Evolutionary conservation across 768 basidiomycete species (phyloP), one percentile per base, ranked within the genome.

Genomic region (Wakefieldia striispora): DNA sequence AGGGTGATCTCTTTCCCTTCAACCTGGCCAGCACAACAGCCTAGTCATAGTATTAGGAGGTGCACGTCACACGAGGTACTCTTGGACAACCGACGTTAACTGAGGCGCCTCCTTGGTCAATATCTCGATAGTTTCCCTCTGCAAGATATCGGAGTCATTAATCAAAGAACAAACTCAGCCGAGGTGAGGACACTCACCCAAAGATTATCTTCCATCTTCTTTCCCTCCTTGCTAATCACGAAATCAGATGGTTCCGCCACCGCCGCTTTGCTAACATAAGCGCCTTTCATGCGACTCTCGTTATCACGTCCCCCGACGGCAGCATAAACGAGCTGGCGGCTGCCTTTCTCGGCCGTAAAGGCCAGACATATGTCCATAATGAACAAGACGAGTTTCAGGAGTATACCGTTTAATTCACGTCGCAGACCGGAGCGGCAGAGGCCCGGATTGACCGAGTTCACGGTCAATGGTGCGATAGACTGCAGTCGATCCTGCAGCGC

Each of bases 151-250:
- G 20, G 24, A 24, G 24, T 7, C 7, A 24, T 57, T 34, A 45
- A 27, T 41, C 2, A 23, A 10, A 12, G n/a, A n/a, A n/a, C 10
- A 29, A 10, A 10, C 0, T 16, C 11, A 13, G n/a, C n/a, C n/a
- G n/a, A n/a, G n/a, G n/a, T n/a, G 1, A 2, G 14, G 2, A 13
- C 6, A 50, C 70, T 53, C 55, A 72, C 72, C 71, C 72, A 73
- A 7, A 70, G 24, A 31, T 40, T 54, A 21, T 66, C 61, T 43
- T 72, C 63, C 45, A 62, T 58, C 19, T 39, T 53, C 27, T 41
- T 43, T 0, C 70, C 73, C 20, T 66, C 56, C 7, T 61, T 54
- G 31, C 66, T 65, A 2, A 70, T 35, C 40, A 69, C 63, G 29
- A 64, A 70, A 48, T 73, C 70, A 27, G 69, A 59, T 14, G 67